Evolutionary conservation across 768 basidiomycete species (phyloP).

Genomic region (Suillus clintonianus): DNA sequence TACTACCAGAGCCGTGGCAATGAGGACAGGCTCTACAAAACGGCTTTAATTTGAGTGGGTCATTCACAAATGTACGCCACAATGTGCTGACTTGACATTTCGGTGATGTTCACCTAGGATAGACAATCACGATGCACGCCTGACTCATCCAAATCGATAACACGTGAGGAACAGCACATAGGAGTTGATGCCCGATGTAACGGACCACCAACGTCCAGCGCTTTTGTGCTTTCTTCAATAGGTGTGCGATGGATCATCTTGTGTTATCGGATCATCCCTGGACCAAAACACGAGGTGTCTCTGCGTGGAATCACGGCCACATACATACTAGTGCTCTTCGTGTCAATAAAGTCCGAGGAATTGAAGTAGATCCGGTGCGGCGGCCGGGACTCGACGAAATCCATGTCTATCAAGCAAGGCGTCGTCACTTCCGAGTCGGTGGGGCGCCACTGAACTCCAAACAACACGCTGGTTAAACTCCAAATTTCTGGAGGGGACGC

Average conservation of each 20-base stretch:
- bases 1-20: not conserved
- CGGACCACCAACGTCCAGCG: not conserved
- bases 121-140: not conserved
- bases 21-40: not conserved
- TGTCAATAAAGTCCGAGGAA: slow-evolving; percentile 1
- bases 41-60: not conserved
- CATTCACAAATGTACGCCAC: not conserved
- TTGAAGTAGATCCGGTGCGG: not conserved
- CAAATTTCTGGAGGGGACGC: not conserved
- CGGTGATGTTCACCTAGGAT: not conserved
- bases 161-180: not conserved
- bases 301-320: not conserved
- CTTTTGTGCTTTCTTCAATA: not conserved
- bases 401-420: not conserved
- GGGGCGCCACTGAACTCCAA: not conserved
- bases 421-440: no score
- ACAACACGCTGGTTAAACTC: not conserved
- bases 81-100: not conserved
- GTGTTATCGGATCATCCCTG: not conserved
- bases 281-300: not conserved
- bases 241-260: not conserved
- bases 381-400: not conserved
- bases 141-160: not conserved
- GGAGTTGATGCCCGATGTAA: not conserved
- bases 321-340: not conserved